Evolutionary conservation across 2,329 filamentous ascomycete genomes (phyloP), one percentile per base, ranked within the genome.

Genomic region (Ceratocystis lukuohia): DNA sequence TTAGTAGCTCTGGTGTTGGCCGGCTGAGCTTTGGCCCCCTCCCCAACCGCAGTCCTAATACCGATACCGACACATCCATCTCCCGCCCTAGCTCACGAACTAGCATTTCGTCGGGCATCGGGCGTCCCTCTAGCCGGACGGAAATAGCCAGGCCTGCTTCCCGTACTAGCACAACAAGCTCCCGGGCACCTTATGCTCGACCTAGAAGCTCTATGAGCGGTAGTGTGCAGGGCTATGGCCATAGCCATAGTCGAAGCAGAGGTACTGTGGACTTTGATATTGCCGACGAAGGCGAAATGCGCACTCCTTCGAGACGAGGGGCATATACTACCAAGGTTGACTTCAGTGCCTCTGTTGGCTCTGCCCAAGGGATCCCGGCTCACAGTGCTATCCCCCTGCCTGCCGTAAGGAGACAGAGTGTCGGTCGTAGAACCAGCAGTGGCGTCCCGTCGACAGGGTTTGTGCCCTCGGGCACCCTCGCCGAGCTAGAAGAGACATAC

Each of bases 1-100:
- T 86, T 69, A 86, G 84, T 69, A 82, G 81, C 41, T 86, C 84
- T 7, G 81, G 84, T 44, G 80, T 86, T 56, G 83, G 82, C 70
- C 80, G 86, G 15, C 75, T 88, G 5, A 87, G 85, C 1, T 86
- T 86, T 72, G 84, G 84, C 0, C 82, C 82, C 1, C 76, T 85
- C 8, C 82, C 85, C 2, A 83, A 81, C 71, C 80, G 84, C 56
- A 78, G 77, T 62, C 80, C 80, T 15, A 78, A 78, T 1, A 74
- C 74, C 17, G 76, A 77, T 59, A 72, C 73, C 50, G 78, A 77
- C 68, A 65, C 67, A 1, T 62, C 61, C 5, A 77, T 81, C 70
- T 87, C 84, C 70, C 85, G 89, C 44, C 88, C 89, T 17, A 88
- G 84, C 76, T 92, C 88, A 72, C 85, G 88, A 69, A 84, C 87